These are phyloP conservation scores for Pyrus hybrid DNA, from an alignment of 331 rosid genomes.

Conservation along the genomic window DNA sequence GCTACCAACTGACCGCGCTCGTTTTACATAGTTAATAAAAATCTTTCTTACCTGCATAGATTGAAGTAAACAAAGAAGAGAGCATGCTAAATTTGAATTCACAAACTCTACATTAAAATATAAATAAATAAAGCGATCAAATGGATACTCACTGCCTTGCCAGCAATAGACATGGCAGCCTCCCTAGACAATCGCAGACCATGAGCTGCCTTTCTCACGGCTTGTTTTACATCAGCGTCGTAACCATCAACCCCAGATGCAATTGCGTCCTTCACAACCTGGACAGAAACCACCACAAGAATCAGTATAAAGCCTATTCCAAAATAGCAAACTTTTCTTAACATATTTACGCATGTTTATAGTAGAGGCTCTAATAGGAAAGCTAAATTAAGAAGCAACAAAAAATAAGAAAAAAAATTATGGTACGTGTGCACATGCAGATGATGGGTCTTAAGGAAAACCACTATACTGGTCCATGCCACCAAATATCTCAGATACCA, in stretches of 20 bases:
- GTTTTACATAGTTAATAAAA: slow-evolving; percentile 67
- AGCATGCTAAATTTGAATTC: neutral
- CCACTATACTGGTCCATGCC: neutral
- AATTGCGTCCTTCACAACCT: slow-evolving; percentile 89
- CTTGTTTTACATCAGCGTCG: slow-evolving; percentile 59
- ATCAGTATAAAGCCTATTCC: slow-evolving; percentile 8
- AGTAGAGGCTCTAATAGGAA: neutral
- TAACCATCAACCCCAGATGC: slow-evolving; percentile 90
- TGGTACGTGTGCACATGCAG: neutral
- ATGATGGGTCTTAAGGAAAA: neutral
- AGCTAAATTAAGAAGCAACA: neutral
- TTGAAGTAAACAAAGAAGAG: slow-evolving; percentile 9
- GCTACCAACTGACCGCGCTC: slow-evolving; percentile 72
- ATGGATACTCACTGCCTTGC: slow-evolving; percentile 79
- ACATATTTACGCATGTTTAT: neutral
- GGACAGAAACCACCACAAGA: slow-evolving; percentile 8
- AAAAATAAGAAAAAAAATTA: neutral
- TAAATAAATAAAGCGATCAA: slow-evolving; percentile 2
- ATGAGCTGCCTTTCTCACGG: slow-evolving; percentile 92
- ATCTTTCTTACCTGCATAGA: slow-evolving; percentile 63
- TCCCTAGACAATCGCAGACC: slow-evolving; percentile 88
- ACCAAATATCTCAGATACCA: neutral
- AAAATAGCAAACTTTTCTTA: neutral
- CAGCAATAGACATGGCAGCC: slow-evolving; percentile 84
- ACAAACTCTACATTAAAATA: neutral